Percentiles rank a stretch among this genome's conserved stretches.
Evolutionary conservation across 1,139 yeast species (phyloP).

Genomic region (Trichomonascaceae sp.): DNA sequence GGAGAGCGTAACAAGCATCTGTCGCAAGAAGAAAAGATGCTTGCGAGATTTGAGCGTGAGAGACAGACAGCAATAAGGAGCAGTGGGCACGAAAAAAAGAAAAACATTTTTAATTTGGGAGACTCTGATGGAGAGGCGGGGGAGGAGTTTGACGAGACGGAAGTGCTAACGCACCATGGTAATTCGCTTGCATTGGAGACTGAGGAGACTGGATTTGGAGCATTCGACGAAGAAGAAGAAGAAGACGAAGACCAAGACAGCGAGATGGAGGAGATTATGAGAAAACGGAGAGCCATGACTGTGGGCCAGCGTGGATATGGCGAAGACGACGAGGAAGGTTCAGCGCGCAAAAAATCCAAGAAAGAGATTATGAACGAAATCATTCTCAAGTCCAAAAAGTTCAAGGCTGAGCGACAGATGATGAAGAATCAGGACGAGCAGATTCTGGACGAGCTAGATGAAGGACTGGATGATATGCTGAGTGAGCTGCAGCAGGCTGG

Average conservation of each 20-base stretch:
- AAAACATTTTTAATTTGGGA: constrained; percentile 57
- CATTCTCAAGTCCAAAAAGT: constrained; percentile 84
- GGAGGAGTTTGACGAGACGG: constrained; percentile 41
- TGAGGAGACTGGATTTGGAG: constrained; percentile 20
- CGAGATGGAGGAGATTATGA: constrained; percentile 6
- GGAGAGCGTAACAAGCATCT: constrained; percentile 70
- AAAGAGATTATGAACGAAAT: constrained; percentile 95
- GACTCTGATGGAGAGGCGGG: constrained; percentile 26
- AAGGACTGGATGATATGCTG: constrained; percentile 65
- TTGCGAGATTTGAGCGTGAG: constrained; percentile 86
- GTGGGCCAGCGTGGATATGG: too few species aligned
- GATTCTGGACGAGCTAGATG: constrained; percentile 64
- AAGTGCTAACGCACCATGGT: constrained; percentile 62
- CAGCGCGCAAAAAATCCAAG: constrained; percentile 59
- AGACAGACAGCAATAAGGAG: constrained; percentile 34
- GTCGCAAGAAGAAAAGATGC: constrained; percentile 84
- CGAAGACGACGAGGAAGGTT: constrained; percentile 22
- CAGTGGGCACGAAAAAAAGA: too few species aligned
- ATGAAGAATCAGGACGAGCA: constrained; percentile 59
- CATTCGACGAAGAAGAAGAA: constrained; percentile 32
- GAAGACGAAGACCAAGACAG: constrained; percentile 9
- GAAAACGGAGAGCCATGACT: constrained; percentile 16
- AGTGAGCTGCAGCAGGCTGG: constrained; percentile 35
- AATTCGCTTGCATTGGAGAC: constrained; percentile 44
- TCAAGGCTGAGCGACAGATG: constrained; percentile 79